Conservation (phyloP, 495 filamentous ascomycete species). For the Antarctomyces pellizariae region DNA sequence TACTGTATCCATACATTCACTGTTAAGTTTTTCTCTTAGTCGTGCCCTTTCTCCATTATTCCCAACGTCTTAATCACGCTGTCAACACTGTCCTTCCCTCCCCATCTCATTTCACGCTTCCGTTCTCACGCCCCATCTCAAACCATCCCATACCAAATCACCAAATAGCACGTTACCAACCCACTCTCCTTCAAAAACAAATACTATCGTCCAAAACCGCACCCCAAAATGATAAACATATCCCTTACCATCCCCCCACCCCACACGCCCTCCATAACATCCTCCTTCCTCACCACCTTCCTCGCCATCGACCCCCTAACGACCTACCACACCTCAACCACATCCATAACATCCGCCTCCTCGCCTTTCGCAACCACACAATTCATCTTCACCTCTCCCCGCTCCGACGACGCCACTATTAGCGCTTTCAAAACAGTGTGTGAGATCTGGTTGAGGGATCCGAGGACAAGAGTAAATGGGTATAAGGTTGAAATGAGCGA, state of each 20-base stretch:
- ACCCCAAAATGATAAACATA: conserved; percentile 1
- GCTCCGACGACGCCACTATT: too few species aligned
- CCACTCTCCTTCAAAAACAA: background rate
- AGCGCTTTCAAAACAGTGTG: too few species aligned
- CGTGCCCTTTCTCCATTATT: too few species aligned
- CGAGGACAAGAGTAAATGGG: too few species aligned
- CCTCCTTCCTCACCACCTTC: background rate
- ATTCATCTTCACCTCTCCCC: conserved; percentile 18
- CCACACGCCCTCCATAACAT: background rate
- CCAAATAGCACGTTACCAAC: background rate
- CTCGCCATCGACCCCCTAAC: background rate
- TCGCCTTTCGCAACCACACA: conserved; percentile 5
- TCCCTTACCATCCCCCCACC: background rate
- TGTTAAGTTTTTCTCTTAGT: too few species aligned
- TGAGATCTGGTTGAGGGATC: too few species aligned
- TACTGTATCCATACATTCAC: too few species aligned
- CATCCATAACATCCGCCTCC: conserved; percentile 2
- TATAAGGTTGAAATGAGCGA: too few species aligned
- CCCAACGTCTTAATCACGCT: too few species aligned
- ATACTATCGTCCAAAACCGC: background rate
- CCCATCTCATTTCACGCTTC: background rate
- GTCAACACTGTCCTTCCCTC: too few species aligned
- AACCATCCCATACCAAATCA: background rate
- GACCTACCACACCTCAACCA: conserved; percentile 4
- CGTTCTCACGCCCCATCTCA: background rate